phyloP scores from a whole-genome alignment of 164 flowering plant species.

The Chimonanthus salicifolius region DNA sequence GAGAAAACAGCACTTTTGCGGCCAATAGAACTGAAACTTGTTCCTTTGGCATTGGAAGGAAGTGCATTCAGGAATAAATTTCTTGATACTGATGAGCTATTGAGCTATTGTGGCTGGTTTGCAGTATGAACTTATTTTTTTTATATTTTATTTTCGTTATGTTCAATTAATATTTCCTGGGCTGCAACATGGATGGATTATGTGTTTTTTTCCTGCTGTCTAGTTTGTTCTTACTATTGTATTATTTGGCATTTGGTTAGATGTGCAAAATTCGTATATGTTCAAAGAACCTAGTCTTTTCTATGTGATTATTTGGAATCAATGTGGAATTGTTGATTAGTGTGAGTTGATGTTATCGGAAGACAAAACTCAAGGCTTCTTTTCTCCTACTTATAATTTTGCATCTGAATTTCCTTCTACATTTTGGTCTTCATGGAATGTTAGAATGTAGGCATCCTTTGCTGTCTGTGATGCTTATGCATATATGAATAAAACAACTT shows the following conservation, averaged over 20 bases:
- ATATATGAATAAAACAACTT: no score
- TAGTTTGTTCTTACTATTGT: neutral
- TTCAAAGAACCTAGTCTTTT: neutral
- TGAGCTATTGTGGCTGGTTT: conserved; percentile 84
- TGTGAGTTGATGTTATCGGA: no score
- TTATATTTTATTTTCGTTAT: neutral
- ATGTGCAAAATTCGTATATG: neutral
- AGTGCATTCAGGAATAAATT: conserved; percentile 86
- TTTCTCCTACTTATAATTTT: no score
- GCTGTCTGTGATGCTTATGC: no score
- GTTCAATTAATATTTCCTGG: neutral
- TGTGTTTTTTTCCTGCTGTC: neutral
- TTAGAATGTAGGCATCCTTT: no score
- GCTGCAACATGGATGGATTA: neutral
- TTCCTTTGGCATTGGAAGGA: conserved; percentile 85
- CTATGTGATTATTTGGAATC: neutral
- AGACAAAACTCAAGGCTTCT: no score
- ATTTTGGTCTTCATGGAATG: no score
- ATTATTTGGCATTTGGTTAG: neutral
- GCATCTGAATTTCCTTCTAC: no score
- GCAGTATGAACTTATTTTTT: conserved; percentile 49
- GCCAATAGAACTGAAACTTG: conserved; percentile 75
- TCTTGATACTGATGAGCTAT: conserved; percentile 82
- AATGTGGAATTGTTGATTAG: no score
- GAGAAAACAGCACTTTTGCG: conserved; percentile 83